These are phyloP conservation scores for Podaxis sp. DNA, from an alignment of 768 basidiomycete genomes.

Conservation along the genomic window DNA sequence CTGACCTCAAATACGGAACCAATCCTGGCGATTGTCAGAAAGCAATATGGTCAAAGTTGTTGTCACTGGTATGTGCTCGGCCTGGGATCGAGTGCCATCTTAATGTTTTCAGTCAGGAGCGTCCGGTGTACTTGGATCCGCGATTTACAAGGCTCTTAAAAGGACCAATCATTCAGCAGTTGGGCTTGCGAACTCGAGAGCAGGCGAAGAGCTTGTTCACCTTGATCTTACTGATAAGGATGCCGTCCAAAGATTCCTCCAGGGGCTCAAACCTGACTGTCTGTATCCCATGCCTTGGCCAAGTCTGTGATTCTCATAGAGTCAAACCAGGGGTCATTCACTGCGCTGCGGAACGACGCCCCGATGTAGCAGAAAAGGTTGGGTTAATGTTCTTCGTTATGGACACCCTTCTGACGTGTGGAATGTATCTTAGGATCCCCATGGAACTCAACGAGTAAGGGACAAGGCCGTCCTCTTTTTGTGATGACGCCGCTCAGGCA, in stretches of 20 bases:
- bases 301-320: not conserved
- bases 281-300: conserved; percentile 22
- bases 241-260: conserved; percentile 52
- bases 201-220: conserved; percentile 43
- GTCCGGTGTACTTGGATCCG: conserved; percentile 86
- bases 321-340: conserved; percentile 72
- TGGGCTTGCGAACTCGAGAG: conserved; percentile 71
- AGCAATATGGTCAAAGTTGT: conserved; percentile 39
- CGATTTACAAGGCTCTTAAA: conserved; percentile 67
- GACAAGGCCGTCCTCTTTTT: not conserved
- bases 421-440: conserved; percentile 51
- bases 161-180: conserved; percentile 40
- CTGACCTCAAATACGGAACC: not conserved
- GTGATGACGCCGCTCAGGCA: not conserved
- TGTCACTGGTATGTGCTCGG: conserved; percentile 43
- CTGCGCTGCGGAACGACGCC: conserved; percentile 91
- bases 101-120: conserved; percentile 54
- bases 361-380: conserved; percentile 90
- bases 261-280: conserved; percentile 66
- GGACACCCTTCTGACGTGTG: conserved; percentile 6
- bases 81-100: not conserved
- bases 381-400: conserved; percentile 15
- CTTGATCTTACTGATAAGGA: conserved; percentile 65
- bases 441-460: conserved; percentile 55
- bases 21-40: not conserved